phyloP scores from a whole-genome alignment of 2,329 filamentous ascomycete species.

The Aureobasidium zeae region DNA sequence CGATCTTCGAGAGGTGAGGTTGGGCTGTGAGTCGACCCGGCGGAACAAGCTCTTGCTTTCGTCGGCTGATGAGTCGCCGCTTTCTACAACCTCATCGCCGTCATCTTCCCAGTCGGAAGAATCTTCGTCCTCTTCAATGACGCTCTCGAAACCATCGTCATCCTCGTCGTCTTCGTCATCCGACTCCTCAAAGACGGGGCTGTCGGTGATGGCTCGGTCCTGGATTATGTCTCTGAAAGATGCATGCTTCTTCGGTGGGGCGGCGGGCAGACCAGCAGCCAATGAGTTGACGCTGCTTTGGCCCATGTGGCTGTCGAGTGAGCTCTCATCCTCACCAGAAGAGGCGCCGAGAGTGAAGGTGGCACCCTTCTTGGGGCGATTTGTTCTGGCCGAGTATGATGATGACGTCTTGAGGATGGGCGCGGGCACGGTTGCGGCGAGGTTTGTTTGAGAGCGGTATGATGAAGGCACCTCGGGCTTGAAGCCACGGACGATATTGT shows the following conservation, averaged over 20 bases:
- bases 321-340: conserved; percentile 77
- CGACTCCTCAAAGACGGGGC: conserved; percentile 53
- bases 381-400: conserved; percentile 21
- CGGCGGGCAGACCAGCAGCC: conserved; percentile 44
- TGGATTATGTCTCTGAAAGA: conserved; percentile 72
- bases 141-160: conserved; percentile 70
- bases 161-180: conserved; percentile 45
- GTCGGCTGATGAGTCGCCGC: conserved; percentile 64
- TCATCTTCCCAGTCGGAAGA: conserved; percentile 45
- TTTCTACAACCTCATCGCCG: conserved; percentile 60
- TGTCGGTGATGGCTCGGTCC: conserved; percentile 55
- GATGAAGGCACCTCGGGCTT: conserved; percentile 65
- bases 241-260: conserved; percentile 60
- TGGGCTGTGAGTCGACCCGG: conserved; percentile 78
- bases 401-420: conserved; percentile 50
- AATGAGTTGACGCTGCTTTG: conserved; percentile 45
- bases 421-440: conserved; percentile 44
- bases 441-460: conserved; percentile 51
- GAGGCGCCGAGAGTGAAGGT: conserved; percentile 67
- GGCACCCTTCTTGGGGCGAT: conserved; percentile 45
- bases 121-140: conserved; percentile 52
- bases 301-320: conserved; percentile 54
- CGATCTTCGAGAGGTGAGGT: conserved; percentile 76
- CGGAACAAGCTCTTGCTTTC: conserved; percentile 77
- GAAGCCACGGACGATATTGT: conserved; percentile 78